phyloP scores from a whole-genome alignment of 2,329 filamentous ascomycete species.

The Thielaviopsis euricoi region DNA sequence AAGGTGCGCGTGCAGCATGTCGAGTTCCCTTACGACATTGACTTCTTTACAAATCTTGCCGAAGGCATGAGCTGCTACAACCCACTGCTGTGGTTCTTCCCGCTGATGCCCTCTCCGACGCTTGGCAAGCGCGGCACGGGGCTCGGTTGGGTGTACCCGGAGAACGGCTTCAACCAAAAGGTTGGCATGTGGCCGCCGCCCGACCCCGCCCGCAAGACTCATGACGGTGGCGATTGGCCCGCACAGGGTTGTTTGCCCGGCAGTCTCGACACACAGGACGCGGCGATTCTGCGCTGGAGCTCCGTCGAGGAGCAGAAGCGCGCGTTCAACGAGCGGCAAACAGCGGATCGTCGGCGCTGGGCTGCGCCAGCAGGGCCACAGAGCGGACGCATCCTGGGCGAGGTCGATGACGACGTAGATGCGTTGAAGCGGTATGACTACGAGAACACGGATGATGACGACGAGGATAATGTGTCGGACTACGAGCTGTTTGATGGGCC shows the following conservation, averaged over 20 bases:
- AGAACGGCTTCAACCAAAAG: conserved; percentile 60
- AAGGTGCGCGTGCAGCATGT: conserved; percentile 40
- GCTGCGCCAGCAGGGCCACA: conserved; percentile 27
- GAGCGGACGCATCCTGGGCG: conserved; percentile 35
- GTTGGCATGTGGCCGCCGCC: conserved; percentile 45
- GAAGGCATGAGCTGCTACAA: conserved; percentile 61
- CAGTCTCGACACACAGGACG: conserved; percentile 17
- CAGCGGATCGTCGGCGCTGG: conserved; percentile 27
- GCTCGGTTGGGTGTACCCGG: conserved; percentile 45
- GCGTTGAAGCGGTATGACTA: conserved; percentile 24
- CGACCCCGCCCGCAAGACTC: conserved; percentile 43
- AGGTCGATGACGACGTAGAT: conserved; percentile 29
- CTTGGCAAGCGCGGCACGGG: conserved; percentile 24
- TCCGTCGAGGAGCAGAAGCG: conserved; percentile 29
- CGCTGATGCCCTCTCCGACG: conserved; percentile 38
- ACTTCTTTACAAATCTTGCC: conserved; percentile 55
- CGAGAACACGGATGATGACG: conserved; percentile 32
- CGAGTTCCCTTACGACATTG: conserved; percentile 72
- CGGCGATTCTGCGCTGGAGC: conserved; percentile 16
- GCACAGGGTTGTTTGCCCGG: conserved; percentile 16
- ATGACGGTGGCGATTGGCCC: conserved; percentile 24
- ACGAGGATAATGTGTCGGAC: conserved; percentile 27
- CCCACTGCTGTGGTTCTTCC: conserved; percentile 50
- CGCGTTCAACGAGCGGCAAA: conserved; percentile 34
- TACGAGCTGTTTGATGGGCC: conserved; percentile 14